These are phyloP conservation scores for Aspergillus homomorphus DNA, from an alignment of 495 filamentous ascomycete species.

Conservation along the genomic window DNA sequence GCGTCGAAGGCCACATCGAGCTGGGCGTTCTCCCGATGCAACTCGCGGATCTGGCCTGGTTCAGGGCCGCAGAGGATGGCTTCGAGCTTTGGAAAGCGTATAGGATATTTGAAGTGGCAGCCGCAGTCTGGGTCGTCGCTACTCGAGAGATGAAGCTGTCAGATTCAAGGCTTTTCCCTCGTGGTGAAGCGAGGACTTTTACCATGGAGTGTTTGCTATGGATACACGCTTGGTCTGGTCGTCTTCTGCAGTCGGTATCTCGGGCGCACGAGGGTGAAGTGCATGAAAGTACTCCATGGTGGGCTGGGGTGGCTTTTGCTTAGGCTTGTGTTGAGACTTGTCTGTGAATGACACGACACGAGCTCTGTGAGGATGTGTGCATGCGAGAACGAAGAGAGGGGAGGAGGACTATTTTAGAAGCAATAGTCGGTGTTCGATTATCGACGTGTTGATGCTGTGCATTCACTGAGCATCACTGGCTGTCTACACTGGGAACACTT, in stretches of 20 bases:
- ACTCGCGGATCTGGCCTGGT: slow-evolving; percentile 12
- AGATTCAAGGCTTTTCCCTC: not conserved
- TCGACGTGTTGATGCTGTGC: too few relatives aligned
- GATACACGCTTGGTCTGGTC: not conserved
- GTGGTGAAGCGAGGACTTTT: not conserved
- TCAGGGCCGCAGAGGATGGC: slow-evolving; percentile 17
- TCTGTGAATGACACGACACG: not conserved
- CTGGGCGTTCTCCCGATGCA: slow-evolving; percentile 19
- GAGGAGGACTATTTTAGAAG: too few relatives aligned
- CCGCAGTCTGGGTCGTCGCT: slow-evolving; percentile 21
- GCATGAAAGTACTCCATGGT: not conserved
- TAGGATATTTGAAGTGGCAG: slow-evolving; percentile 16
- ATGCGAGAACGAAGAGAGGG: too few relatives aligned
- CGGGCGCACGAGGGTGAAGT: not conserved
- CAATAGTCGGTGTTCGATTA: too few relatives aligned
- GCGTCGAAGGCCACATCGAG: slow-evolving; percentile 32
- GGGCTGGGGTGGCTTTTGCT: not conserved
- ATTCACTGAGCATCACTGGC: too few relatives aligned
- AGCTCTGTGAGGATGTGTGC: too few relatives aligned
- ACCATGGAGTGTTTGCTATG: slow-evolving; percentile 12
- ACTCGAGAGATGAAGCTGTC: not conserved
- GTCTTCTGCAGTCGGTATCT: not conserved
- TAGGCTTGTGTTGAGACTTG: not conserved
- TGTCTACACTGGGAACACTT: too few relatives aligned
- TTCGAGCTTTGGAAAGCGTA: slow-evolving; percentile 14